A percentile compares a stretch with the other conserved stretches of the same genome.
Conservation (phyloP, 495 filamentous ascomycete species). For the Neurospora sp. region DNA sequence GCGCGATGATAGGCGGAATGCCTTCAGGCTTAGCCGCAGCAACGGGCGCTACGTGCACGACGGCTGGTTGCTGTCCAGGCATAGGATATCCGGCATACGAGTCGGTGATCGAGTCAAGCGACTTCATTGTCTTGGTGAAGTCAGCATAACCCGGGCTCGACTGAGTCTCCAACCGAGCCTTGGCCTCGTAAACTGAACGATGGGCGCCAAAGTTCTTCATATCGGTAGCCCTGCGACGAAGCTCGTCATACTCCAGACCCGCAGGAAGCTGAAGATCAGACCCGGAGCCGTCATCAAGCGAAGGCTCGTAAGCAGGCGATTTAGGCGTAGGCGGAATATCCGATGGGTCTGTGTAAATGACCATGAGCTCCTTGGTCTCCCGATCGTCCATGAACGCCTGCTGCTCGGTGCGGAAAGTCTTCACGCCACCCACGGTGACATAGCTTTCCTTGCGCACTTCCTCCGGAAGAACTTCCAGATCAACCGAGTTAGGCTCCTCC, state of each 20-base stretch:
- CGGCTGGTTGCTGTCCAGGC: not conserved
- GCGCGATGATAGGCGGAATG: not conserved
- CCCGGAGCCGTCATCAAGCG: slow-evolving; percentile 2
- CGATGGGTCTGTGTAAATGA: slow-evolving; percentile 59
- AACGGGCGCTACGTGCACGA: not conserved
- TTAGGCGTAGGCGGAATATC: slow-evolving; percentile 72
- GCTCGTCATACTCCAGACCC: slow-evolving; percentile 18
- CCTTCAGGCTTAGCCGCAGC: not conserved
- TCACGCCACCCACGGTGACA: slow-evolving; percentile 53
- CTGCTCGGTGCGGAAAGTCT: slow-evolving; percentile 51
- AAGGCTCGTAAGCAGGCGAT: slow-evolving; percentile 46
- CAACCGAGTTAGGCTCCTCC: slow-evolving; percentile 33
- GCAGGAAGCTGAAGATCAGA: slow-evolving; percentile 10
- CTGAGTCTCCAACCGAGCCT: slow-evolving; percentile 10
- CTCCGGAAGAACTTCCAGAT: slow-evolving; percentile 42
- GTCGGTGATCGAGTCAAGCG: slow-evolving; percentile 11
- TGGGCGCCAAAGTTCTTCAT: slow-evolving; percentile 5
- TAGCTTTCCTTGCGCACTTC: slow-evolving; percentile 46
- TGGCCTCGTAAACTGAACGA: slow-evolving; percentile 9
- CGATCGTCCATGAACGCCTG: slow-evolving; percentile 58
- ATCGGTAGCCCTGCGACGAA: slow-evolving; percentile 19
- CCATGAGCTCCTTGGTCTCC: slow-evolving; percentile 74
- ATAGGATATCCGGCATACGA: slow-evolving; percentile 4
- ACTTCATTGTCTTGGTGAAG: slow-evolving; percentile 13
- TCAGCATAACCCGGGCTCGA: slow-evolving; percentile 16